These are phyloP conservation scores for Lentinula boryana DNA, from an alignment of 768 basidiomycete genomes.

Conservation along the genomic window DNA sequence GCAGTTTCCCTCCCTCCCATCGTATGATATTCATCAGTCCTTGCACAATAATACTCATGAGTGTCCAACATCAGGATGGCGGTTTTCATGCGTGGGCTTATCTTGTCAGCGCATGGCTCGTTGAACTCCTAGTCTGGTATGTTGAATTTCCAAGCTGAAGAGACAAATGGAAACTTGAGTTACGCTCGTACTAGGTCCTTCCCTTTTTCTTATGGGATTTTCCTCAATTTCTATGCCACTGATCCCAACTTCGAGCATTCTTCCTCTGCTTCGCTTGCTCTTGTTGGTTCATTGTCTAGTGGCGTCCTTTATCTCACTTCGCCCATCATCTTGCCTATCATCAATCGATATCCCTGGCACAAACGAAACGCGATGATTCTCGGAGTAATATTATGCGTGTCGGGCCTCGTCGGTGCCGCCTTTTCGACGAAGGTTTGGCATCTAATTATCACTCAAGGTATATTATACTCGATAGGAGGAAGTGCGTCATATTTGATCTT, in stretches of 20 bases:
- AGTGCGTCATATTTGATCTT: slow-evolving; percentile 8
- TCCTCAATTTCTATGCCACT: slow-evolving; percentile 20
- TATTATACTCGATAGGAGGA: slow-evolving; percentile 20
- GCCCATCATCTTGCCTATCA: slow-evolving; percentile 17
- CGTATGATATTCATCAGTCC: no score
- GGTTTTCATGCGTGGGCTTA: slow-evolving; percentile 13
- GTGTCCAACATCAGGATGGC: neutral
- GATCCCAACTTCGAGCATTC: slow-evolving; percentile 14
- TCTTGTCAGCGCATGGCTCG: slow-evolving; percentile 18
- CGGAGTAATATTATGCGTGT: slow-evolving; percentile 16
- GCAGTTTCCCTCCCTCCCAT: neutral
- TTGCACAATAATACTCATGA: no score
- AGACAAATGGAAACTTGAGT: neutral
- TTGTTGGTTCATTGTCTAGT: slow-evolving; percentile 21
- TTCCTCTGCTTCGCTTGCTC: slow-evolving; percentile 16
- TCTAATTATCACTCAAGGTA: slow-evolving; percentile 17
- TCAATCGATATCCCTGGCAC: slow-evolving; percentile 17
- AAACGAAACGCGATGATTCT: slow-evolving; percentile 16
- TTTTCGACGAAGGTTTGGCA: slow-evolving; percentile 15
- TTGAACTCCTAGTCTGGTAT: slow-evolving; percentile 20
- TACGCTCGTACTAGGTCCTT: slow-evolving; percentile 11
- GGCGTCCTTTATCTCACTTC: slow-evolving; percentile 21
- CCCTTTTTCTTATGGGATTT: slow-evolving; percentile 23
- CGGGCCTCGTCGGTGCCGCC: slow-evolving; percentile 20
- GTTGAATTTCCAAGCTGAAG: neutral